Evolutionary conservation across 306 rosid genomes (phyloP), one percentile per base, ranked within the genome.

Genomic region (Fragaria nilgerrensis): DNA sequence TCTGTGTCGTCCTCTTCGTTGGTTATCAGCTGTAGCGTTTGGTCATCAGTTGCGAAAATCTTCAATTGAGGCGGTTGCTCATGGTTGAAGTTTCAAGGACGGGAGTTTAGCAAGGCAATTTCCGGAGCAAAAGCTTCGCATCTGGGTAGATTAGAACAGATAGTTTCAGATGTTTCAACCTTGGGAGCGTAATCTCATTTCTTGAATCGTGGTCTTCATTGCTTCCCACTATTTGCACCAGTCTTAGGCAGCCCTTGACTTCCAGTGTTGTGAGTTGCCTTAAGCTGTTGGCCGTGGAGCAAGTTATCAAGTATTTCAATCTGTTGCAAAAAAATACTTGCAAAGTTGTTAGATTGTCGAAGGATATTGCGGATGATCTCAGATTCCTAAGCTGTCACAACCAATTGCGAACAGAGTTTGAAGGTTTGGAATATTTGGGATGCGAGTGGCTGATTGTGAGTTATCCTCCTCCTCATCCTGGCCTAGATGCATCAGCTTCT

Each of bases 41-140:
- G 4, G 5, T 23, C 6, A 9, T 9, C 32, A 56, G 15, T 5
- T 47, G 32, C 5, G 32, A 56, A 56, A 22, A 56, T n/a, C 29
- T 56, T 56, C 15, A 56, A 56, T 56, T 56, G 32, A 56, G 63
- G 63, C 63, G 63, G 63, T 56, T 56, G 63, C 63, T 59, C 65
- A 59, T 59, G 34, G 0, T 1, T 0, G 36, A 20, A 70, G 44
- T 48, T 10, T 23, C n/a, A 70, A 27, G 43, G 34, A 70, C 16
- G 75, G 44, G 39, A 70, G 7, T 70, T 14, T 70, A 14, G 48
- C 75, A 7, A 7, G 11, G 22, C 9, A 17, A 70, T 20, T 70
- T 29, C 59, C 59, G 0, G n/a, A 25, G 17, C 75, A 70, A 70
- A 70, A 70, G 15, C 61, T 25, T 27, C 5, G 37, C 61, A 7